phyloP scores from a whole-genome alignment of 257 asterid species.

The Echites panduratus region DNA sequence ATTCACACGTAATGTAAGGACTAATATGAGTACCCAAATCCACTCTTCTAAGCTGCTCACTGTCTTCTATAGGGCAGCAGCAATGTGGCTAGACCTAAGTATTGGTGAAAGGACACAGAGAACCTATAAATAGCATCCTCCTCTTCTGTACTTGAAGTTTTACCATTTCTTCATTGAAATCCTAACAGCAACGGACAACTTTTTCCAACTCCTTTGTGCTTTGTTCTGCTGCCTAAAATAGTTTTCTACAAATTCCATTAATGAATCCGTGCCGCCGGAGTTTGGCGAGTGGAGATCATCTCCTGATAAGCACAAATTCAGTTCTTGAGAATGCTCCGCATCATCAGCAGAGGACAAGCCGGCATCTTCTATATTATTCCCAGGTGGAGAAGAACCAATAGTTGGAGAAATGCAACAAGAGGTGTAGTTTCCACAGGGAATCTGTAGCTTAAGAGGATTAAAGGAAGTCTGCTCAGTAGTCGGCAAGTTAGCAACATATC shows the following conservation, averaged over 20 bases:
- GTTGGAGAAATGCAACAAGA: background rate
- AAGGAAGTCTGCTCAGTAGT: background rate
- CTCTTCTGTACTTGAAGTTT: background rate
- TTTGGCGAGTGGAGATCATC: background rate
- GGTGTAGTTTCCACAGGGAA: background rate
- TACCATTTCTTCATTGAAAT: background rate
- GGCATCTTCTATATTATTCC: background rate
- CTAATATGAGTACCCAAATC: background rate
- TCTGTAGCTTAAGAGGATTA: background rate
- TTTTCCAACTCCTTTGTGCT: slow-evolving; percentile 1
- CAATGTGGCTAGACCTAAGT: background rate
- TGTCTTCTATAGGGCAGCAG: background rate
- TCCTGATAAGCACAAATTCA: background rate
- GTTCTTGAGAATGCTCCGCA: background rate
- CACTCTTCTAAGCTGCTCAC: background rate
- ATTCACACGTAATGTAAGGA: background rate
- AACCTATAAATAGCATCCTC: background rate
- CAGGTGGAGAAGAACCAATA: background rate
- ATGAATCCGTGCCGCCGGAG: background rate
- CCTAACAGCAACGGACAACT: background rate
- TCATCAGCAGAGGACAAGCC: background rate
- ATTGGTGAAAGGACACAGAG: background rate
- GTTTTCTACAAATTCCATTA: slow-evolving; percentile 3
- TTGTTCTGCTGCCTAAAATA: background rate
- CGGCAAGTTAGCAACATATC: background rate